phyloP scores from a whole-genome alignment of 2,329 filamentous ascomycete genomes.

The Thermochaetoides dissita region DNA sequence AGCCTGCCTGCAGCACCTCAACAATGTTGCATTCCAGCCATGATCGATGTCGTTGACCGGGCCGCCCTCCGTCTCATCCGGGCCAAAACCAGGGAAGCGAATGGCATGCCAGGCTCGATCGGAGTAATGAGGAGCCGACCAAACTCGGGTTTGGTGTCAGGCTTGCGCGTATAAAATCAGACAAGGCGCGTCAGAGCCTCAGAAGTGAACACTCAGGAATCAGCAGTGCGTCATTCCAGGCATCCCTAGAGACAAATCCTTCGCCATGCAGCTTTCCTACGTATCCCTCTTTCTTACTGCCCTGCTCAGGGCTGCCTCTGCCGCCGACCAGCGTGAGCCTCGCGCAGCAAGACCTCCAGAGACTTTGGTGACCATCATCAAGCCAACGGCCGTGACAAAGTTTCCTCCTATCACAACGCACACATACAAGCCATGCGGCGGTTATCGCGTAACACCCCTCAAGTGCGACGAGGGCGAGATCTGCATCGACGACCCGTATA shows the following conservation, averaged over 20 bases:
- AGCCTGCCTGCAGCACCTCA: background rate
- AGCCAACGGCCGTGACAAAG: background rate
- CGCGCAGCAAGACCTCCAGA: background rate
- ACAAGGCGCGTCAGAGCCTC: too few relatives aligned
- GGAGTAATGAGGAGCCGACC: too few relatives aligned
- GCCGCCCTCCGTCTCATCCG: constrained; percentile 3
- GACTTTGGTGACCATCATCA: constrained; percentile 3
- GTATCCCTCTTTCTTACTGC: too few relatives aligned
- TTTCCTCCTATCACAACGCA: constrained; percentile 3
- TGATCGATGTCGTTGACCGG: background rate
- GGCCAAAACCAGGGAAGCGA: constrained; percentile 6
- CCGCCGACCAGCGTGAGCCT: too few relatives aligned
- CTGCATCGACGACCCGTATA: constrained; percentile 17
- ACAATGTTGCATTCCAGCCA: background rate
- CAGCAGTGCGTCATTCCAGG: too few relatives aligned
- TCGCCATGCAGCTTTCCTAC: too few relatives aligned
- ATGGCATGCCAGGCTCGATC: background rate
- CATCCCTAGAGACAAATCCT: too few relatives aligned
- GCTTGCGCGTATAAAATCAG: too few relatives aligned
- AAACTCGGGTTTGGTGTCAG: too few relatives aligned
- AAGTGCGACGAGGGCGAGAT: constrained; percentile 11
- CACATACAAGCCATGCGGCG: constrained; percentile 16
- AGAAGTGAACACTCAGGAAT: too few relatives aligned
- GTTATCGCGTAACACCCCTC: constrained; percentile 11
- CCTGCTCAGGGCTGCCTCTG: too few relatives aligned